Conservation (phyloP, 2,329 filamentous ascomycete species). For the Exserohilum rostratum region DNA sequence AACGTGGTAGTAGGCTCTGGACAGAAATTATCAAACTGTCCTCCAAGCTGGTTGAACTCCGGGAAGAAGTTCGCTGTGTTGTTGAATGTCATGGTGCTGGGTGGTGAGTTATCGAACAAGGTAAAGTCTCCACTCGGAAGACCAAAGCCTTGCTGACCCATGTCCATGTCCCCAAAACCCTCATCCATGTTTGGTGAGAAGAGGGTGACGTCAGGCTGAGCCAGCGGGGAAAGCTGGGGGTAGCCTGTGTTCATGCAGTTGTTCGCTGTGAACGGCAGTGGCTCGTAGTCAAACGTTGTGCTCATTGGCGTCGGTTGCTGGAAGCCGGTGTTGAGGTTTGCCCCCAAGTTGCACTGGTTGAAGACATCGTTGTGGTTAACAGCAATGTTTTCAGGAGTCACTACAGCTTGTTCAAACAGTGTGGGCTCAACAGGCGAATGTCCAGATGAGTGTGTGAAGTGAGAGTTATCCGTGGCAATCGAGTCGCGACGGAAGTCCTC, state of each 20-base stretch:
- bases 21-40: conserved; percentile 44
- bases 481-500: conserved; percentile 48
- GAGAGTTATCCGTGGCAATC: conserved; percentile 44
- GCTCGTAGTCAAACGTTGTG: conserved; percentile 48
- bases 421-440: conserved; percentile 51
- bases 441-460: conserved; percentile 48
- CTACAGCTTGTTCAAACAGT: conserved; percentile 51
- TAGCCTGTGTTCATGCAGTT: conserved; percentile 29
- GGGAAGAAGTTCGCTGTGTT: conserved; percentile 46
- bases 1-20: conserved; percentile 37
- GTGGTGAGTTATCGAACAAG: conserved; percentile 55
- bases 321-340: conserved; percentile 65
- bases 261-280: conserved; percentile 44
- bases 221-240: conserved; percentile 70
- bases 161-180: conserved; percentile 60
- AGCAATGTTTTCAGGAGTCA: conserved; percentile 55
- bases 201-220: conserved; percentile 71
- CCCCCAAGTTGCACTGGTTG: conserved; percentile 60
- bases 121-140: conserved; percentile 64
- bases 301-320: conserved; percentile 61
- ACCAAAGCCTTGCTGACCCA: conserved; percentile 39
- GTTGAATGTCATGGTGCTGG: conserved; percentile 31
- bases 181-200: conserved; percentile 71
- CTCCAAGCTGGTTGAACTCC: conserved; percentile 49
- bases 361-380: conserved; percentile 67